Evolutionary conservation across 495 filamentous ascomycete species (phyloP).

Genomic region (Collariella sp.): DNA sequence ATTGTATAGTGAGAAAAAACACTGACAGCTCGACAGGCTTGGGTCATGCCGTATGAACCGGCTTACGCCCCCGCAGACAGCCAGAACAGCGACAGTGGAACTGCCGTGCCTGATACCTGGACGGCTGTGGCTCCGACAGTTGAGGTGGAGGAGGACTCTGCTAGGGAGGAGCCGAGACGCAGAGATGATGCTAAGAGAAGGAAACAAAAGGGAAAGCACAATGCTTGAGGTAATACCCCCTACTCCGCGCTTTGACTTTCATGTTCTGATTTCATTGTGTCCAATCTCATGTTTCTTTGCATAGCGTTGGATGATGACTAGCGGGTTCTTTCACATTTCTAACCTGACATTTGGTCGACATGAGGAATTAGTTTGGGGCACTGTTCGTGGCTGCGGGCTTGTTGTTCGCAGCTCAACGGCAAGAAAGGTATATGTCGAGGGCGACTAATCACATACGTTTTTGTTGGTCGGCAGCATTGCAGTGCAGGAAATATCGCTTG

Average conservation of each 20-base stretch:
- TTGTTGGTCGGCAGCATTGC: not conserved
- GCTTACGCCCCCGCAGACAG: conserved; percentile 8
- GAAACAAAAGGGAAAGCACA: not conserved
- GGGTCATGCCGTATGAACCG: conserved; percentile 7
- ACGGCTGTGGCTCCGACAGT: conserved; percentile 2
- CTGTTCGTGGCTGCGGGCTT: no score
- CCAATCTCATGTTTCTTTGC: not conserved
- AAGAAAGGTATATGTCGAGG: no score
- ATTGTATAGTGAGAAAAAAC: not conserved
- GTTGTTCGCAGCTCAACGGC: no score
- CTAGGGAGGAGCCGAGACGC: not conserved
- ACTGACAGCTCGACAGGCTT: conserved; percentile 3
- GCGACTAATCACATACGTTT: not conserved
- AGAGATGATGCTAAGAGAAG: not conserved
- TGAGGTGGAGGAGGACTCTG: not conserved
- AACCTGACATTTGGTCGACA: no score
- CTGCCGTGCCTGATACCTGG: conserved; percentile 13
- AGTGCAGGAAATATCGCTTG: no score
- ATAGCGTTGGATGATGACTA: not conserved
- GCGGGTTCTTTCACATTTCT: no score
- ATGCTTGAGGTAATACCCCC: not conserved
- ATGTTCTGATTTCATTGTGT: not conserved
- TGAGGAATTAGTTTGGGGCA: no score
- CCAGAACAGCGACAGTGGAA: conserved; percentile 9
- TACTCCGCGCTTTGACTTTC: not conserved